phyloP scores from a whole-genome alignment of 2,329 filamentous ascomycete genomes.

The Sclerotinia spermophila region DNA sequence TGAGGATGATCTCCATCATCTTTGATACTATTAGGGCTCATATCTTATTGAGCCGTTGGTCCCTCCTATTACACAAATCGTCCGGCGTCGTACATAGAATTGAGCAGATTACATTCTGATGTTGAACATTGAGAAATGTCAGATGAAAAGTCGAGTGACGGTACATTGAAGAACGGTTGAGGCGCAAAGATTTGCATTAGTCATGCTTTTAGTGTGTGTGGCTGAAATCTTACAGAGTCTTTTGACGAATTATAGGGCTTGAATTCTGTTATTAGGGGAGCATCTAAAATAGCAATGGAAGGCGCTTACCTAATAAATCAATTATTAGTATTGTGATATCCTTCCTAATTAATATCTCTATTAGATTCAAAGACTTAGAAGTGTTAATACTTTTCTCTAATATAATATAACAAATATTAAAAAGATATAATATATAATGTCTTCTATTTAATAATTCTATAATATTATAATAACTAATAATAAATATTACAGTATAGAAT shows the following conservation, averaged over 20 bases:
- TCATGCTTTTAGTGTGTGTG: neutral
- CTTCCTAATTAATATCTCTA: too few relatives aligned
- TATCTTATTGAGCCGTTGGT: neutral
- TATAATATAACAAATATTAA: too few relatives aligned
- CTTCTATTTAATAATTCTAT: too few relatives aligned
- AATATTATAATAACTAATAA: too few relatives aligned
- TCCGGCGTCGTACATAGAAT: neutral
- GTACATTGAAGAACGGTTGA: neutral
- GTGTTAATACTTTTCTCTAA: too few relatives aligned
- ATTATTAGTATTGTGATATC: too few relatives aligned
- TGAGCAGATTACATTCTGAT: neutral
- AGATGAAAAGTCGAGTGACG: neutral
- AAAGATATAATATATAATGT: too few relatives aligned
- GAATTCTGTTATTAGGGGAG: too few relatives aligned
- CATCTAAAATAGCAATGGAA: too few relatives aligned
- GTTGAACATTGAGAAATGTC: neutral
- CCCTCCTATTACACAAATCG: neutral
- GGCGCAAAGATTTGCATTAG: neutral
- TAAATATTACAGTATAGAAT: too few relatives aligned
- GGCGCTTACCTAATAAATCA: too few relatives aligned
- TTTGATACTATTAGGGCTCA: neutral
- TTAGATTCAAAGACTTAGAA: too few relatives aligned
- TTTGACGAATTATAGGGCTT: neutral
- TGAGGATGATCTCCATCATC: slow-evolving; percentile 14
- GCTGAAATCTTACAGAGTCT: neutral